These are phyloP conservation scores for Lentinula sp. DNA, from an alignment of 768 basidiomycete species.

Conservation along the genomic window DNA sequence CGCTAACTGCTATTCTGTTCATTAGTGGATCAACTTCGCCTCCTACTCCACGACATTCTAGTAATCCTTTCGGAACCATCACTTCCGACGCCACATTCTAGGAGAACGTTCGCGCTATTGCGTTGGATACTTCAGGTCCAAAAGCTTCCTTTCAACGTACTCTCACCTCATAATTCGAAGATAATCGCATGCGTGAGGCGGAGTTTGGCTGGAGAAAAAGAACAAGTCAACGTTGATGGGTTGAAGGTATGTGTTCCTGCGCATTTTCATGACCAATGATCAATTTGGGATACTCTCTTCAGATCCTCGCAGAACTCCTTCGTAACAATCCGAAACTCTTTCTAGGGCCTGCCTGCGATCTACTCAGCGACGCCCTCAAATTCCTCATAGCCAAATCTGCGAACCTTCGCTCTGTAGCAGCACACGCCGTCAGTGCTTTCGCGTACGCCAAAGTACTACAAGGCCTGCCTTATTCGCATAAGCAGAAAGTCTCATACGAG, in stretches of 20 bases:
- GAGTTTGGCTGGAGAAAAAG: slow-evolving; percentile 24
- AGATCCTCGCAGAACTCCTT: slow-evolving; percentile 31
- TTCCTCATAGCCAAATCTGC: slow-evolving; percentile 22
- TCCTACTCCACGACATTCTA: slow-evolving; percentile 39
- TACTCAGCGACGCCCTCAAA: slow-evolving; percentile 35
- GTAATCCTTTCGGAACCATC: slow-evolving; percentile 27
- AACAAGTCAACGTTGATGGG: slow-evolving; percentile 15
- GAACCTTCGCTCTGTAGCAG: slow-evolving; percentile 42
- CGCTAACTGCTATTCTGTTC: background rate
- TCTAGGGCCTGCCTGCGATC: slow-evolving; percentile 36
- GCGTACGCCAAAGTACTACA: slow-evolving; percentile 32
- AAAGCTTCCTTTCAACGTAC: slow-evolving; percentile 34
- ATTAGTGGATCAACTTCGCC: slow-evolving; percentile 36
- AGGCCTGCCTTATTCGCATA: slow-evolving; percentile 1
- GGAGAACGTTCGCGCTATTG: slow-evolving; percentile 30
- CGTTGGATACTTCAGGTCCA: slow-evolving; percentile 46
- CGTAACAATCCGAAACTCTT: slow-evolving; percentile 39
- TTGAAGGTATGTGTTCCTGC: slow-evolving; percentile 20
- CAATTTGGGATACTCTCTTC: background rate
- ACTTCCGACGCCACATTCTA: slow-evolving; percentile 37
- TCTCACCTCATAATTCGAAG: slow-evolving; percentile 23
- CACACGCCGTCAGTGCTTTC: slow-evolving; percentile 51
- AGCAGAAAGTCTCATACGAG: slow-evolving; percentile 13
- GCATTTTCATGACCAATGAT: background rate
- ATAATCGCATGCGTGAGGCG: slow-evolving; percentile 29